Conservation (phyloP, 768 basidiomycete genomes). For the Mycena venus region DNA sequence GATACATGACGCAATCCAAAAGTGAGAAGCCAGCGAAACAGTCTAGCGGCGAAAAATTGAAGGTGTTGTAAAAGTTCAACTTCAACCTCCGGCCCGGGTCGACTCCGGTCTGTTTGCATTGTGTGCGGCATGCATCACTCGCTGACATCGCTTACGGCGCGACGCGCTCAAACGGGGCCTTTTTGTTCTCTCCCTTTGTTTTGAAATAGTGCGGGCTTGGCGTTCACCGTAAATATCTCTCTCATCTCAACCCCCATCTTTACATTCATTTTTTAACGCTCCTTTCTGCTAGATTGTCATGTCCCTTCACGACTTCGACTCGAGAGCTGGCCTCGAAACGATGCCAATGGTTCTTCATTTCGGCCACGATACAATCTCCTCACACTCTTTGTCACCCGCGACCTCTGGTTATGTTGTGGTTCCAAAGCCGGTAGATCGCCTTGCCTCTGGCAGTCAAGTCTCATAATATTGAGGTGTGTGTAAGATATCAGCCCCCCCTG, state of each 20-base stretch:
- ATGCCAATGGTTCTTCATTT: slow-evolving; percentile 53
- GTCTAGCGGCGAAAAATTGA: too few species aligned
- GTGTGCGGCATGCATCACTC: too few species aligned
- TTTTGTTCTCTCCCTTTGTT: too few species aligned
- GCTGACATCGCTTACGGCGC: neutral
- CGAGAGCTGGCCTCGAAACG: slow-evolving; percentile 59
- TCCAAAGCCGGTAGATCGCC: slow-evolving; percentile 37
- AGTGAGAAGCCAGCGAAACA: neutral
- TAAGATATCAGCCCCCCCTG: slow-evolving; percentile 12
- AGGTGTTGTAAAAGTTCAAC: neutral
- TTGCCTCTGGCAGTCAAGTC: slow-evolving; percentile 50
- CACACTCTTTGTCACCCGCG: slow-evolving; percentile 44
- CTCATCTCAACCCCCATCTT: neutral
- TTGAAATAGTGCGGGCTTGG: too few species aligned
- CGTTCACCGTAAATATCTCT: slow-evolving; percentile 12
- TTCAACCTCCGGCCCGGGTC: neutral
- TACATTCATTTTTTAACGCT: slow-evolving; percentile 1
- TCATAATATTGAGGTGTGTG: slow-evolving; percentile 39
- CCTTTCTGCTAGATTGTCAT: slow-evolving; percentile 35
- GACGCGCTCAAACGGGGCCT: neutral
- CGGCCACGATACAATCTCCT: slow-evolving; percentile 28
- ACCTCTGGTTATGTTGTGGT: slow-evolving; percentile 31
- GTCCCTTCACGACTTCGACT: slow-evolving; percentile 52
- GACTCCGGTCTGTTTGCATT: too few species aligned
- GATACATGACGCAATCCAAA: neutral